These are phyloP conservation scores for Botrytis elliptica DNA, from an alignment of 2,329 filamentous ascomycete species.

Conservation along the genomic window DNA sequence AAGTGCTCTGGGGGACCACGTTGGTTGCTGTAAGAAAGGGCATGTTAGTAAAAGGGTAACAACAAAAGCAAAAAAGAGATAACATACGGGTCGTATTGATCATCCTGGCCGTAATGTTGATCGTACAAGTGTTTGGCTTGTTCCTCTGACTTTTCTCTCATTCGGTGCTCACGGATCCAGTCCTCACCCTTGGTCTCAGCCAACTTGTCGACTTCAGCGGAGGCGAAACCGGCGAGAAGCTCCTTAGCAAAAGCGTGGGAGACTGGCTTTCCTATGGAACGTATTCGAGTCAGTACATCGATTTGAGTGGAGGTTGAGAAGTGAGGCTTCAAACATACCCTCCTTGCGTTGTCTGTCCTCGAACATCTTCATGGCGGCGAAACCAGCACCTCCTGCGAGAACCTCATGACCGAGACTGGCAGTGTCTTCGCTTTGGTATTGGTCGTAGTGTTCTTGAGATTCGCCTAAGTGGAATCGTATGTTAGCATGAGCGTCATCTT, in stretches of 20 bases:
- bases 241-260: constrained; percentile 77
- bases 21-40: constrained; percentile 30
- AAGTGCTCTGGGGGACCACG: constrained; percentile 38
- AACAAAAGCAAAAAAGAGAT: background rate
- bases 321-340: constrained; percentile 46
- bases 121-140: constrained; percentile 62
- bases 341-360: constrained; percentile 72
- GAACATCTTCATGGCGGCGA: constrained; percentile 76
- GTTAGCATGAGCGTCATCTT: constrained; percentile 1
- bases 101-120: constrained; percentile 56
- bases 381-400: constrained; percentile 72
- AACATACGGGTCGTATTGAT: constrained; percentile 58
- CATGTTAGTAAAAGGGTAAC: background rate
- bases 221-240: constrained; percentile 68
- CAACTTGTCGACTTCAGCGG: constrained; percentile 73
- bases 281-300: background rate
- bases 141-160: constrained; percentile 57
- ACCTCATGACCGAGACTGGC: constrained; percentile 73
- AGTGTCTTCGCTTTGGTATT: constrained; percentile 46
- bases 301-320: background rate
- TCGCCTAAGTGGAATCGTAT: constrained; percentile 40
- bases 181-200: constrained; percentile 69
- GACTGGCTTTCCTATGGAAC: constrained; percentile 60
- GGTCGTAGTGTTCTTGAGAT: constrained; percentile 45
- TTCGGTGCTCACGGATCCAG: constrained; percentile 42